Evolutionary conservation across 345 rosid species (phyloP), one percentile per base, ranked within the genome.

Genomic region (Boechera divaricarpa): DNA sequence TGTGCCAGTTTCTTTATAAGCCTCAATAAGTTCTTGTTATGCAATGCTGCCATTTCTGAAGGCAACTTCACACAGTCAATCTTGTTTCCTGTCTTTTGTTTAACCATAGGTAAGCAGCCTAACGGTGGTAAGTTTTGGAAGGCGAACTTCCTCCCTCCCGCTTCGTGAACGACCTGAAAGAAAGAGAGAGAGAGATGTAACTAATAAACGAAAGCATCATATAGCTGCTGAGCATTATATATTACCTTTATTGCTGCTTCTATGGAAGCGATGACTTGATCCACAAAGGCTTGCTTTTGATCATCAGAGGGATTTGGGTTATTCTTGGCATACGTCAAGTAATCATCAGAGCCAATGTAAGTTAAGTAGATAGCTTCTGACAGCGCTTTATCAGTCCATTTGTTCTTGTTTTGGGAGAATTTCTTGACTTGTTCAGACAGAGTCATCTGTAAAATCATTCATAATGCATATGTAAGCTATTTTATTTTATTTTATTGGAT

Each of bases 61-160:
- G 63, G 61, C 42, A 24, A 10, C n/a, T 73, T 54, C 0, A 21
- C 73, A 1, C 80, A 77, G 0, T 31, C 31, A 45, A 38, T 26
- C 2, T 28, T 36, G 3, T 35, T 18, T 35, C 65, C 74, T 7
- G 18, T 10, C 3, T 31, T 51, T 56, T 56, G 33, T 70, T 39
- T 71, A 15, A 60, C 74, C 4, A 24, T 4, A 1, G 82, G 82
- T 32, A 70, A 29, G 62, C 82, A 82, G 57, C 82, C 82, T 53
- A 82, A 26, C 1, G 82, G 80, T 35, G 77, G 21, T 38, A 73
- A 63, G 58, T 49, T 73, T 13, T 73, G 77, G 70, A 73, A 73
- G 3, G 31, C 82, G 18, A 82, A 32, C 35, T 70, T 82, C 69
- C 85, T 82, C 65, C 75, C 82, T 52, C 82, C 85, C 7, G 51